Evolutionary conservation across 176 grass and related monocot genomes (phyloP), one percentile per base, ranked within the genome.

Genomic region (Musa acuminata): DNA sequence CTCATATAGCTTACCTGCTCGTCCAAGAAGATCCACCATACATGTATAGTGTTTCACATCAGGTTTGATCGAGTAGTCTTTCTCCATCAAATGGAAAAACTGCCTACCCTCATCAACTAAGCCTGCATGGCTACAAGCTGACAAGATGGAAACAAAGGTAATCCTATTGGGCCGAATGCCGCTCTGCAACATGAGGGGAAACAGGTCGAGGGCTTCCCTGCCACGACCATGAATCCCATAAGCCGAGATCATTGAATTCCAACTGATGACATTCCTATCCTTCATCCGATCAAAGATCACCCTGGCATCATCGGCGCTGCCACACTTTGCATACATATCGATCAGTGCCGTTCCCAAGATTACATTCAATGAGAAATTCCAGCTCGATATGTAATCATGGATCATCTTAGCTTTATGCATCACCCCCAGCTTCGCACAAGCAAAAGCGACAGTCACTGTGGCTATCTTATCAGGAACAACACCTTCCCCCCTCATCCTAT

Each of bases 251-350:
- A 74, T 55, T 11, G 72, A 35, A 55, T 52, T 58, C 72, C 72
- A 74, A 26, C 52, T 55, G 27, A 74, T 57, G 13, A 58, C 72
- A 55, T 74, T 74, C 21, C 19, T 57, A 3, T 74, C 72, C 53
- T 2, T 74, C 72, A 74, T 74, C 24, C 19, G 23, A 22, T 74
- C 72, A 16, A 74, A 74, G 22, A 74, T 74, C 21, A 57, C 72
- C 12, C 72, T 55, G 12, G 72, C 72, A 55, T 52, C 51, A 55
- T 74, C 72, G 26, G 25, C 51, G 13, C 72, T 74, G 72, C 72
- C 72, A 74, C 72, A 74, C 51, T 74, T 74, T 58, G 72, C 72
- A 74, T 74, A 74, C 72, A 74, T 74, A 51, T 74, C 72, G 9
- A 74, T 74, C 51, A 74, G 9, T 57, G 72, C 72, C 3, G 72